Evolutionary conservation across 208 protist species (phyloP).

Genomic region (Angomonas deanei): DNA sequence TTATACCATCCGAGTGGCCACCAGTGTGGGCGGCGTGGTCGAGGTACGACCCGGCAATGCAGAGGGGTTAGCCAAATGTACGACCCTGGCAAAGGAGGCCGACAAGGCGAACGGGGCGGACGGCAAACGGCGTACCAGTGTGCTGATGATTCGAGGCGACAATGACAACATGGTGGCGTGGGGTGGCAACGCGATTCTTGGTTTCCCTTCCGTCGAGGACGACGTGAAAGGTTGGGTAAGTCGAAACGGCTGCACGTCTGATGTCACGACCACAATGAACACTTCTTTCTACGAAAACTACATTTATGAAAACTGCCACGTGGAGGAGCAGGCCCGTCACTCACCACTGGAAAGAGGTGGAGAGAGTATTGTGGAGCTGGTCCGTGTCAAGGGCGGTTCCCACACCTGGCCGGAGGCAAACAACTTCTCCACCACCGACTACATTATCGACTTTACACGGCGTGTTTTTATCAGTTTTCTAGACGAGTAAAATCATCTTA

Average conservation of each 20-base stretch:
- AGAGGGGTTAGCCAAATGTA: conserved; percentile 37
- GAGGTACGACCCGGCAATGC: conserved; percentile 53
- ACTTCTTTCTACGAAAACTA: conserved; percentile 35
- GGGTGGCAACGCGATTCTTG: conserved; percentile 36
- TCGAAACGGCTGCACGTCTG: conserved; percentile 28
- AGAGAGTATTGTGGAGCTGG: conserved; percentile 35
- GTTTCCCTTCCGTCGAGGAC: conserved; percentile 33
- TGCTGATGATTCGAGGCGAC: conserved; percentile 74
- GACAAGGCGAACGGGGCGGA: conserved; percentile 1
- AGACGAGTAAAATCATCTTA: not conserved
- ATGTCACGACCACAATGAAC: conserved; percentile 28
- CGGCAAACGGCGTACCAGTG: conserved; percentile 13
- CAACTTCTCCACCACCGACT: conserved; percentile 63
- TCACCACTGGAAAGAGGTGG: not conserved
- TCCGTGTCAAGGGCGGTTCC: conserved; percentile 26
- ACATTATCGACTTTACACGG: conserved; percentile 51
- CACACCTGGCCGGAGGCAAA: conserved; percentile 51
- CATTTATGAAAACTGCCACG: conserved; percentile 35
- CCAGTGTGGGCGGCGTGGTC: conserved; percentile 57
- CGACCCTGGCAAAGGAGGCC: conserved; percentile 9
- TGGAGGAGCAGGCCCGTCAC: not conserved
- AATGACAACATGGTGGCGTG: conserved; percentile 59
- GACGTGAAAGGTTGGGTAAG: conserved; percentile 44
- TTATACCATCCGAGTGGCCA: conserved; percentile 31
- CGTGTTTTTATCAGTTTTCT: conserved; percentile 28